Percentiles rank a stretch among this genome's conserved stretches.
phyloP scores from a whole-genome alignment of 352 stramenopile species.

The Pythium apleroticum region DNA sequence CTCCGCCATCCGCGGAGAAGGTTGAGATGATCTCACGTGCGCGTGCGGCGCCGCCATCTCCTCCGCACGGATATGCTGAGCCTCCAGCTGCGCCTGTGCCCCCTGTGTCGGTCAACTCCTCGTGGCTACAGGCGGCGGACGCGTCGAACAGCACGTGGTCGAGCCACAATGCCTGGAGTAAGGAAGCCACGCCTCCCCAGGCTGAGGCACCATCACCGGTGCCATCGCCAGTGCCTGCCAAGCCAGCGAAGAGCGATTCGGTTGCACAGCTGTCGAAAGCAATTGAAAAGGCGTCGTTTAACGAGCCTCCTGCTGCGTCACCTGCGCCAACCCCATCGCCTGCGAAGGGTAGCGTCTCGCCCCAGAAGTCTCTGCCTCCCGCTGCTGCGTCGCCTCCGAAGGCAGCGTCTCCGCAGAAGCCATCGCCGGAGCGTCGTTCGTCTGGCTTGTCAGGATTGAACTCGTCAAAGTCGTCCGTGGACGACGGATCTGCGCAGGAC shows the following conservation, averaged over 20 bases:
- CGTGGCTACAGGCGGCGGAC: slow-evolving; percentile 30
- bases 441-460: slow-evolving; percentile 38
- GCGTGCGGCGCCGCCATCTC: slow-evolving; percentile 32
- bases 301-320: background rate
- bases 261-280: slow-evolving; percentile 46
- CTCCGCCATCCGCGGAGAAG: slow-evolving; percentile 73
- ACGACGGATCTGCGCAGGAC: slow-evolving; percentile 26
- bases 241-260: slow-evolving; percentile 38
- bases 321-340: slow-evolving; percentile 14
- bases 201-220: background rate
- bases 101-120: slow-evolving; percentile 23
- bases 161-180: slow-evolving; percentile 16
- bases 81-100: slow-evolving; percentile 10
- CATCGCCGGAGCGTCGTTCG: slow-evolving; percentile 26
- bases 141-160: slow-evolving; percentile 11
- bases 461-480: slow-evolving; percentile 21
- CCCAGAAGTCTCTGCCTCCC: background rate
- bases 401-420: slow-evolving; percentile 16
- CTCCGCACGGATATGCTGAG: background rate
- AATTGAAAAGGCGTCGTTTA: slow-evolving; percentile 39
- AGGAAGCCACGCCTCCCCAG: background rate
- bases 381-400: slow-evolving; percentile 3
- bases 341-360: slow-evolving; percentile 3
- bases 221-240: slow-evolving; percentile 20
- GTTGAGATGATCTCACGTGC: slow-evolving; percentile 64